A percentile compares a stretch with the other conserved stretches of the same genome.
Evolutionary conservation across 2,329 filamentous ascomycete species (phyloP).

Genomic region (Trichoderma lentiforme): DNA sequence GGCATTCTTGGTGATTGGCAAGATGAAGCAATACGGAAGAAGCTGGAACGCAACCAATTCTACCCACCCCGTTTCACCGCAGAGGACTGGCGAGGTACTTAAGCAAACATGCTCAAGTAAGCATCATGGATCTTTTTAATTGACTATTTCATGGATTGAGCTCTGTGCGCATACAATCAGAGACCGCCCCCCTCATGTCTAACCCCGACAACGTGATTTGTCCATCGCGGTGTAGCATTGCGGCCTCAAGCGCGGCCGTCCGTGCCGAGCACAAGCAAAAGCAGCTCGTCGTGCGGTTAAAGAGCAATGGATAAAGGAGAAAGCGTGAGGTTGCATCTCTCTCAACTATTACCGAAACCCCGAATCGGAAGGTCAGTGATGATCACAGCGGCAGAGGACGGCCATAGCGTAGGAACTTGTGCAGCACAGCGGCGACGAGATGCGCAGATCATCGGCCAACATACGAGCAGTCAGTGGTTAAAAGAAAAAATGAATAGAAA

Average conservation of each 20-base stretch:
- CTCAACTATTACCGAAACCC: not conserved
- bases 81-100: not conserved
- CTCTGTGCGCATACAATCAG: not conserved
- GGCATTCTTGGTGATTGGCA: not conserved
- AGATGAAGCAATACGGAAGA: not conserved
- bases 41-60: not conserved
- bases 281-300: not conserved
- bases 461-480: not conserved
- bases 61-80: not conserved
- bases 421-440: not conserved
- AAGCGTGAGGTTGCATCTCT: not conserved
- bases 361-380: not conserved
- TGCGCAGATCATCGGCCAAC: not conserved
- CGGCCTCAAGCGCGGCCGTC: not conserved
- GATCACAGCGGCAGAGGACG: not conserved
- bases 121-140: not conserved
- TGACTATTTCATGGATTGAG: not conserved
- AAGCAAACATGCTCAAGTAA: not conserved
- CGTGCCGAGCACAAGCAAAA: not conserved
- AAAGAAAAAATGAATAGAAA: not conserved
- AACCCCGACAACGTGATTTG: not conserved
- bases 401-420: not conserved
- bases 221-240: not conserved
- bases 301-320: not conserved
- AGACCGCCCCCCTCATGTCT: conserved; percentile 1